Evolutionary conservation across 306 rosid species (phyloP).

Genomic region (Begonia loranthoides): DNA sequence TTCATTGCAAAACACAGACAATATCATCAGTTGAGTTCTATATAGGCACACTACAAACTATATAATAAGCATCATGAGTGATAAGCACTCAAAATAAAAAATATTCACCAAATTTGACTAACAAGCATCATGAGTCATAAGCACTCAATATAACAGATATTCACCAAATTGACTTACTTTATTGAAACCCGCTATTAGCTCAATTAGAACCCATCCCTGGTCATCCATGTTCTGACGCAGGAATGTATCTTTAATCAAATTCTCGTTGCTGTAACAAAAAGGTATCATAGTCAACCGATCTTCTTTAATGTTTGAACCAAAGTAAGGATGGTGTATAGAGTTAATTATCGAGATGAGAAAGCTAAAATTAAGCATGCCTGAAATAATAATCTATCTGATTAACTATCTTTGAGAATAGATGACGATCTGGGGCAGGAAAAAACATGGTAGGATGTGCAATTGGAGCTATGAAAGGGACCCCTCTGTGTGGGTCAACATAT

Average conservation of each 20-base stretch:
- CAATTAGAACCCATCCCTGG: conserved; percentile 75
- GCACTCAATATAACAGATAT: conserved; percentile 2
- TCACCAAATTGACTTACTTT: conserved; percentile 43
- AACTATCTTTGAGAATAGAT: conserved; percentile 43
- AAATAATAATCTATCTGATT: conserved; percentile 79
- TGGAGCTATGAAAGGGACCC: conserved; percentile 36
- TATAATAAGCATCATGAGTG: no score
- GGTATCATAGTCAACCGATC: background rate
- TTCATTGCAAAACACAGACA: no score
- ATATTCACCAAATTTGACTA: no score
- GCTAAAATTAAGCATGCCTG: conserved; percentile 34
- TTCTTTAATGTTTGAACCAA: no score
- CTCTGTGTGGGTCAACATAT: conserved; percentile 33
- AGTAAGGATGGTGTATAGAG: no score
- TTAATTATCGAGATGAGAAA: no score
- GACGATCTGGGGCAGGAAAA: conserved; percentile 38
- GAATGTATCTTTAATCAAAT: conserved; percentile 61
- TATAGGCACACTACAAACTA: no score
- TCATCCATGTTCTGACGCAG: conserved; percentile 80
- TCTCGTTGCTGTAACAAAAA: conserved; percentile 51
- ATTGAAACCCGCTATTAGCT: conserved; percentile 60
- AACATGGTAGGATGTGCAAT: conserved; percentile 26
- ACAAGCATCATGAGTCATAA: background rate
- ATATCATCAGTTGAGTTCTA: no score
- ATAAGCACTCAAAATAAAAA: no score